Base-by-base conservation (phyloP, 1,284 basidiomycete genomes). In the Moniliella sp. region DNA sequence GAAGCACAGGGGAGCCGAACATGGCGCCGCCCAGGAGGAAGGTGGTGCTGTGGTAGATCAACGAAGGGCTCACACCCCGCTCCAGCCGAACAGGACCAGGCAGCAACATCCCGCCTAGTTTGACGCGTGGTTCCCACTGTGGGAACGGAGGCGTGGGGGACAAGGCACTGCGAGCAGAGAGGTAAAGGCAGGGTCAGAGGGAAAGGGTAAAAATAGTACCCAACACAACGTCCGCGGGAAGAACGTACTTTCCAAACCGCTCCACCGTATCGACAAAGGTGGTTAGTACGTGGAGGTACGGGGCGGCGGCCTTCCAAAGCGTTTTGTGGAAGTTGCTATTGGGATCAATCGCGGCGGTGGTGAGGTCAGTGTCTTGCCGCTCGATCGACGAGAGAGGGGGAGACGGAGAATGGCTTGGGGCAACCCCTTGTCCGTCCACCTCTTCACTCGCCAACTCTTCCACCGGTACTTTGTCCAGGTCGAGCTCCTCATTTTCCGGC, bases 201-300 rank as follows among this genome's bases (percentile, higher is more conserved):
- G n/a, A n/a, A n/a, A n/a, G n/a, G n/a, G n/a, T n/a, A n/a, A n/a
- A n/a, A n/a, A n/a, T n/a, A n/a, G n/a, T n/a, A n/a, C n/a, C n/a
- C n/a, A n/a, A n/a, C n/a, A n/a, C n/a, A n/a, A n/a, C n/a, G n/a
- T n/a, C n/a, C n/a, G n/a, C n/a, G n/a, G n/a, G n/a, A n/a, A n/a
- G n/a, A n/a, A n/a, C n/a, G n/a, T n/a, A n/a, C n/a, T 65, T 65
- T 14, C 49, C 56, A 23, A 64, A 55, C 3, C 62, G 39, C 34
- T 65, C 64, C 56, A 62, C 64, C 4, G 48, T 55, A 26, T 48
- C 46, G 21, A 36, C 40, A 17, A 46, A 25, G 26, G 41, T 43
- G 62, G 78, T 86, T 39, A 76, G 53, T 35, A 64, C 65, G 18
- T 48, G 48, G 60, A 66, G 64, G 18, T 60, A 44, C 0, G 64